A percentile compares a stretch with the other conserved stretches of the same genome.
Conservation (phyloP, 805 yeast species). For the Teunomyces panamensis region DNA sequence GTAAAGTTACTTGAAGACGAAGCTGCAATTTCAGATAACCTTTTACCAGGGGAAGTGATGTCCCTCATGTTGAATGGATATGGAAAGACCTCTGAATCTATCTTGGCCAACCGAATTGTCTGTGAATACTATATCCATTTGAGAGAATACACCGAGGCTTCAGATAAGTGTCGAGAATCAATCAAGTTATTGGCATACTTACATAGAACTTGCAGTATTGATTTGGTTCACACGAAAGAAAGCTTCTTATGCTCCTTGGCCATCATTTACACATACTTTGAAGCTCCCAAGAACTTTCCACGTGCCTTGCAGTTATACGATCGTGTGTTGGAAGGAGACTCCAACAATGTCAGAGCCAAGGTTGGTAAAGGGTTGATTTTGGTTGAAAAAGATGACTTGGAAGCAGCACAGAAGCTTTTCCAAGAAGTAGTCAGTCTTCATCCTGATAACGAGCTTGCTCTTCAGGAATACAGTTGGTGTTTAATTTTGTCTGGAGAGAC, state of each 20-base stretch:
- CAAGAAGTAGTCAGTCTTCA: slow-evolving; percentile 44
- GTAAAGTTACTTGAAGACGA: background rate
- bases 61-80: slow-evolving; percentile 52
- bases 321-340: slow-evolving; percentile 44
- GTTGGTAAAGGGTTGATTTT: slow-evolving; percentile 81
- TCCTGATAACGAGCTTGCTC: slow-evolving; percentile 58
- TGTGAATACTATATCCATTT: slow-evolving; percentile 57
- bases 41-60: slow-evolving; percentile 51
- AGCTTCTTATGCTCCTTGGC: slow-evolving; percentile 69
- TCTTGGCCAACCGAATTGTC: slow-evolving; percentile 65
- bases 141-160: slow-evolving; percentile 62
- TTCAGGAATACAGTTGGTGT: slow-evolving; percentile 79
- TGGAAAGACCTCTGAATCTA: slow-evolving; percentile 35
- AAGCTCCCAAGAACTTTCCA: slow-evolving; percentile 84
- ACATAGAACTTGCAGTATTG: slow-evolving; percentile 45
- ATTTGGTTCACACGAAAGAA: slow-evolving; percentile 49
- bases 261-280: slow-evolving; percentile 73
- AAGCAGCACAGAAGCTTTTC: slow-evolving; percentile 54
- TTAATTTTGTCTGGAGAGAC: slow-evolving; percentile 51
- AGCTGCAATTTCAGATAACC: background rate
- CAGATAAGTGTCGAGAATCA: slow-evolving; percentile 59
- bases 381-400: slow-evolving; percentile 59
- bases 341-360: slow-evolving; percentile 54
- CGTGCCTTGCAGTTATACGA: slow-evolving; percentile 74
- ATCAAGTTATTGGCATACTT: slow-evolving; percentile 51